Conservation (phyloP, 371 early-diverging fungal species). For the Mucor lusitanicus region DNA sequence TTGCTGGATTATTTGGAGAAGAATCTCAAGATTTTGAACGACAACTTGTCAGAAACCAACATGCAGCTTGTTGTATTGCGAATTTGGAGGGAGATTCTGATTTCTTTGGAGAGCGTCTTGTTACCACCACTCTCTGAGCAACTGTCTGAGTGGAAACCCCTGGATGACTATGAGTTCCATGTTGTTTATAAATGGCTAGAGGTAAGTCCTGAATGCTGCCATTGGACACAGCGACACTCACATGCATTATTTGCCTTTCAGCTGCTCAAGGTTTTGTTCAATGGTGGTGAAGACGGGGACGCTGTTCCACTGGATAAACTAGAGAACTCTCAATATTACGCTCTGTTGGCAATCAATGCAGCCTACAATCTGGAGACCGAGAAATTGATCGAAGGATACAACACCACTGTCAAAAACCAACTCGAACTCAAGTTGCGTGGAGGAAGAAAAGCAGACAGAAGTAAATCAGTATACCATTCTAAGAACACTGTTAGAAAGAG, state of each 20-base stretch:
- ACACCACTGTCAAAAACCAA: constrained; percentile 44
- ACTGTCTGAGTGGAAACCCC: constrained; percentile 58
- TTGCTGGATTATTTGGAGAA: constrained; percentile 88
- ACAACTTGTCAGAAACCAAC: constrained; percentile 74
- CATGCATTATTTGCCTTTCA: constrained; percentile 27
- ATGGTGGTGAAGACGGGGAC: constrained; percentile 87
- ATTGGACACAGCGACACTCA: background rate
- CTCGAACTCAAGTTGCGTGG: constrained; percentile 38
- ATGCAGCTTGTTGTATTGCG: constrained; percentile 79
- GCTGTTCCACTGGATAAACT: constrained; percentile 74
- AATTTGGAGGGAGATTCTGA: constrained; percentile 87
- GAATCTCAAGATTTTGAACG: constrained; percentile 78
- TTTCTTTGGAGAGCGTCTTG: constrained; percentile 70
- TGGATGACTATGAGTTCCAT: constrained; percentile 71
- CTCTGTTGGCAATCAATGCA: constrained; percentile 60
- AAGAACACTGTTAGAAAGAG: constrained; percentile 37
- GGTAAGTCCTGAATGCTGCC: constrained; percentile 30
- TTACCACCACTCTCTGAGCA: constrained; percentile 82
- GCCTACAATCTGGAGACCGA: constrained; percentile 66
- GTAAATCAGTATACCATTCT: constrained; percentile 47
- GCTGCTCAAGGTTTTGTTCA: constrained; percentile 82
- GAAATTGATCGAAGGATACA: constrained; percentile 65
- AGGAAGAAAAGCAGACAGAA: constrained; percentile 44
- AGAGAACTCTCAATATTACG: constrained; percentile 76
- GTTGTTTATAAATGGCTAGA: constrained; percentile 77